Conservation (phyloP, 2,329 filamentous ascomycete genomes). For the Trichoderma polysporum region DNA sequence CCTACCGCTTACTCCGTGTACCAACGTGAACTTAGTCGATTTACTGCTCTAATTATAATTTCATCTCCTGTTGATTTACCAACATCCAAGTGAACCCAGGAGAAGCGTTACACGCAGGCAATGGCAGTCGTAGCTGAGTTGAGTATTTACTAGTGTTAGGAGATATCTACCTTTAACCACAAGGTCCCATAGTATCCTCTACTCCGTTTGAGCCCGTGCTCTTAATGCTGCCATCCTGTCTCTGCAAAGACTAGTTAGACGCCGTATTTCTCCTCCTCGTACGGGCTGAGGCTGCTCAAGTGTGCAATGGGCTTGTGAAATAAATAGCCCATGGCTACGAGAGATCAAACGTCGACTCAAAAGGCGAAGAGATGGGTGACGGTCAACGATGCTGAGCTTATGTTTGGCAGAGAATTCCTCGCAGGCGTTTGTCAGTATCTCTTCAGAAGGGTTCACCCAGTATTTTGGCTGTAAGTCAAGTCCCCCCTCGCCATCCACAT, state of each 20-base stretch:
- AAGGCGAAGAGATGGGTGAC: slow-evolving; percentile 20
- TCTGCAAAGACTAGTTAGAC: slow-evolving; percentile 28
- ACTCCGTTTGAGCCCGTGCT: slow-evolving; percentile 14
- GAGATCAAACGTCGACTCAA: slow-evolving; percentile 25
- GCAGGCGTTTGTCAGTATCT: not conserved
- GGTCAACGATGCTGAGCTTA: not conserved
- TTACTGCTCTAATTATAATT: not conserved
- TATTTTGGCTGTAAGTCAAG: not conserved
- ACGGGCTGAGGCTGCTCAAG: slow-evolving; percentile 36
- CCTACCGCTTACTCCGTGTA: not conserved
- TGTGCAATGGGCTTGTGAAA: slow-evolving; percentile 32
- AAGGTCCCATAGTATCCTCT: not conserved
- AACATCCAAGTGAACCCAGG: not conserved
- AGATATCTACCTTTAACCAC: not conserved
- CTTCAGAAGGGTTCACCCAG: not conserved
- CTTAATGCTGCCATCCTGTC: slow-evolving; percentile 18
- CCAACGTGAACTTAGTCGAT: not conserved
- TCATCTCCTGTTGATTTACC: not conserved
- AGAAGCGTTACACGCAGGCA: not conserved
- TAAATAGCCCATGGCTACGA: slow-evolving; percentile 25
- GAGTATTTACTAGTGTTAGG: not conserved
- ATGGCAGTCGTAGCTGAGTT: not conserved
- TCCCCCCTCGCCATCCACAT: slow-evolving; percentile 28
- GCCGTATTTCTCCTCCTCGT: slow-evolving; percentile 31
- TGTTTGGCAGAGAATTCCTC: not conserved